Evolutionary conservation across 106 monocot species (phyloP), one percentile per base, ranked within the genome.

Genomic region (Platanthera zijinensis): DNA sequence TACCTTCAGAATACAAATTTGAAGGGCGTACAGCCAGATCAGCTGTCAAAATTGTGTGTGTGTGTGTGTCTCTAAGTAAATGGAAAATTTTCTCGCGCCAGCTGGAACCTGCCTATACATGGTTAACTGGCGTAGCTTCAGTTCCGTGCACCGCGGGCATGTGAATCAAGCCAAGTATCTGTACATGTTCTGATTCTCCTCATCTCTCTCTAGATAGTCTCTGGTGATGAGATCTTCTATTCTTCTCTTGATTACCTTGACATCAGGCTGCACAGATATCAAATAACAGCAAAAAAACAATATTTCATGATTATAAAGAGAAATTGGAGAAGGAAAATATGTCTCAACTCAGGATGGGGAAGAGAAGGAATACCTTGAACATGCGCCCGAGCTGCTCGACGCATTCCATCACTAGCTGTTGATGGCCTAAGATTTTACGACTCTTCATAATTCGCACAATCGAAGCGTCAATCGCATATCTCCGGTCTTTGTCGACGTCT

Each of bases 221-320:
- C 91, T 84, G 22, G 87, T 84, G 77, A 95, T 95, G 53, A 91
- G 76, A 62, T 95, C 91, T 62, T 95, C 95, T 46, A 91, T 91
- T 63, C 95, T 83, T 77, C 87, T 91, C 91, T 95, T 95, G 22
- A 95, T 95, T 10, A 87, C 91, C 79, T 95, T 95, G 57, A 95
- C 89, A 80, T 95, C 95, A 13, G 95, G 95, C 95, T 91, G 94
- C 82, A 82, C 25, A 71, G 7, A 51, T 6, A 64, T 7, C 22
- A 67, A 6, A 59, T 14, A 18, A 59, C 18, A 5, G 11, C 13
- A 59, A 11, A 59, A 59, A 59, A 59, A 59, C 59, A 59, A 59
- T 14, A 18, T 18, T 59, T 59, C 15, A 59, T 5, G 17, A 59
- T 17, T 59, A 59, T 6, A 59, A 5, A 59, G 15, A 59, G 6